phyloP scores from a whole-genome alignment of 139 green algal species.

The Astrephomene gubernaculifera region DNA sequence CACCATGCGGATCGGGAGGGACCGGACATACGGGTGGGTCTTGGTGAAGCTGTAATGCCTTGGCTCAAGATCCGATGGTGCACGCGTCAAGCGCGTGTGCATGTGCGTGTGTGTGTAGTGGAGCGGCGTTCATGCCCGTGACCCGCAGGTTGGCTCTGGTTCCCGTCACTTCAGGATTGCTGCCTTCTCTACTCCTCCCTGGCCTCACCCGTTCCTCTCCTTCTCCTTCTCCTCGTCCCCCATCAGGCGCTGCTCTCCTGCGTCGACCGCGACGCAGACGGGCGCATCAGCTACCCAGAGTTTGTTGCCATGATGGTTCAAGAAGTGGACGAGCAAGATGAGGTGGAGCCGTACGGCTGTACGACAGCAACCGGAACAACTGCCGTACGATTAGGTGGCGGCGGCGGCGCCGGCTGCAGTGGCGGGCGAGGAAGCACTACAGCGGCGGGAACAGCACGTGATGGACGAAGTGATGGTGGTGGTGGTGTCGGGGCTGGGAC shows the following conservation, averaged over 20 bases:
- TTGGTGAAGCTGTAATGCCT: neutral
- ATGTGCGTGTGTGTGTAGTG: neutral
- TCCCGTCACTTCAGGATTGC: neutral
- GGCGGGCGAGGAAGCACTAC: neutral
- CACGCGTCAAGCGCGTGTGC: neutral
- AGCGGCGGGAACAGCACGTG: neutral
- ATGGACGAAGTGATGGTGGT: no score
- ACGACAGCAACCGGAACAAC: neutral
- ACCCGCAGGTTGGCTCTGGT: neutral
- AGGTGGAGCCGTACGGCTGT: neutral
- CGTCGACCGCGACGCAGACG: constrained; percentile 46
- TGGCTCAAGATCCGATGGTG: neutral
- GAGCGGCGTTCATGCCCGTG: neutral
- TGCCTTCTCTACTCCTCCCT: neutral
- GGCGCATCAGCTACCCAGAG: constrained; percentile 50
- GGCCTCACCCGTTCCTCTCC: neutral
- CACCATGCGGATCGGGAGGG: constrained; percentile 30
- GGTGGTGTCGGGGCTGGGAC: no score
- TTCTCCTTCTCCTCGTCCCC: neutral
- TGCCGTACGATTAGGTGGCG: neutral
- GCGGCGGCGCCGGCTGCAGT: neutral
- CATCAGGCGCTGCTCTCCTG: constrained; percentile 30
- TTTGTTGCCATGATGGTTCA: constrained; percentile 48
- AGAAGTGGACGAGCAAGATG: constrained; percentile 24
- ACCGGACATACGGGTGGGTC: constrained; percentile 30